phyloP scores from a whole-genome alignment of 306 rosid species.

The Mimosa pudica region DNA sequence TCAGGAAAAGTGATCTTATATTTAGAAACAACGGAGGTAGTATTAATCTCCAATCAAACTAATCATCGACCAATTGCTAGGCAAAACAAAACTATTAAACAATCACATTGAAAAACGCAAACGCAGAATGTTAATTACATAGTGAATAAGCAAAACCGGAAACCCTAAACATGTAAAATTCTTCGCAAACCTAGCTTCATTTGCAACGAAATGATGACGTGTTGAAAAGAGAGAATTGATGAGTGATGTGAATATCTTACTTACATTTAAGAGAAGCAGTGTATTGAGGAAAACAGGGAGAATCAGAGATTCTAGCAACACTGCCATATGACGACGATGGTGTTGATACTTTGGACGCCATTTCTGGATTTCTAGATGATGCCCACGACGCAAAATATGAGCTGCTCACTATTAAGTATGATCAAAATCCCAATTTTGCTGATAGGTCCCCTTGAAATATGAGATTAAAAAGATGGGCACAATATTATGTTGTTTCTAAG shows the following conservation, averaged over 20 bases:
- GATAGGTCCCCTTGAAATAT: too few relatives aligned
- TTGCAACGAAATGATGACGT: not conserved
- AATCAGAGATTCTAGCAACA: conserved; percentile 79
- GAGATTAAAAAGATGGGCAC: too few relatives aligned
- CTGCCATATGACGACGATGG: conserved; percentile 64
- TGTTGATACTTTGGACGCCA: conserved; percentile 60
- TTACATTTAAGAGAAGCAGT: conserved; percentile 88
- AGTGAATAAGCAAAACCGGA: not conserved
- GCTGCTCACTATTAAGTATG: too few relatives aligned
- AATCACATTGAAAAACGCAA: not conserved
- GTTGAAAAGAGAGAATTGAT: not conserved
- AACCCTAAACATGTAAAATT: conserved; percentile 1
- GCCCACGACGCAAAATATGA: too few relatives aligned
- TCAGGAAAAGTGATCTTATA: too few relatives aligned
- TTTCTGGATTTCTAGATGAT: conserved; percentile 5
- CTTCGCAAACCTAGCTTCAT: not conserved
- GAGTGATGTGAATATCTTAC: not conserved
- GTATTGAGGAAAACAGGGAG: conserved; percentile 83
- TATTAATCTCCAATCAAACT: not conserved
- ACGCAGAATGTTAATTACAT: not conserved
- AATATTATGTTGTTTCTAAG: too few relatives aligned
- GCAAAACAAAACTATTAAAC: not conserved
- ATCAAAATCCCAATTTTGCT: too few relatives aligned
- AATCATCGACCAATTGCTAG: conserved; percentile 1
- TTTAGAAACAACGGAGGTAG: too few relatives aligned